These are phyloP conservation scores for Pisolithus marmoratus DNA, from an alignment of 768 basidiomycete genomes.

Conservation along the genomic window DNA sequence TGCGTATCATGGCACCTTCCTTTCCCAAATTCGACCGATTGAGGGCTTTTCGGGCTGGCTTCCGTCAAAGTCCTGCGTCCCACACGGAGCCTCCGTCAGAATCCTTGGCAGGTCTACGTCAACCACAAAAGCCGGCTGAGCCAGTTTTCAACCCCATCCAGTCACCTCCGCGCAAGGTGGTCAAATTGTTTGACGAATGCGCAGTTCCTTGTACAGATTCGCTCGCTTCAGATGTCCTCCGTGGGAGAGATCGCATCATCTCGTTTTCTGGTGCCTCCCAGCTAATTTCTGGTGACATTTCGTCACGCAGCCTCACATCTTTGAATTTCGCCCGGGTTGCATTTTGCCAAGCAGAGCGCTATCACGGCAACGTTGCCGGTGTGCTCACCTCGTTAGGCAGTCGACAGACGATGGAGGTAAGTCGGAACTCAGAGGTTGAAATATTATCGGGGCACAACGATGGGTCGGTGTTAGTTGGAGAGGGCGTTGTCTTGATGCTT, in stretches of 20 bases:
- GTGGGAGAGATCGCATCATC: conserved; percentile 31
- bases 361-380: not conserved
- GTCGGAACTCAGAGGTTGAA: not conserved
- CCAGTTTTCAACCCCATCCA: not conserved
- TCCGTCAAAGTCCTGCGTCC: not conserved
- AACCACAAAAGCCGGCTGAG: not conserved
- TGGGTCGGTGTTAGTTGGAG: not conserved
- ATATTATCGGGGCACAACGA: not conserved
- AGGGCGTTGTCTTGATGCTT: not conserved
- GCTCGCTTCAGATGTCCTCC: conserved; percentile 1
- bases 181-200: not conserved
- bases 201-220: not conserved
- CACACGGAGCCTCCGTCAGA: not conserved
- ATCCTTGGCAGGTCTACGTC: not conserved
- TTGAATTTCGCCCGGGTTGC: conserved; percentile 47
- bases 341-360: not conserved
- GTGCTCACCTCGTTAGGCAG: not conserved
- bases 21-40: not conserved
- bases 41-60: not conserved
- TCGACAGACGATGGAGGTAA: not conserved
- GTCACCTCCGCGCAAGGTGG: not conserved
- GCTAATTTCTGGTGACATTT: conserved; percentile 31
- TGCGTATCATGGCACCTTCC: not conserved
- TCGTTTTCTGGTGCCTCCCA: conserved; percentile 45
- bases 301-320: conserved; percentile 55